Conservation (phyloP, 1,139 yeast genomes). For the Taiozyma onychis region DNA sequence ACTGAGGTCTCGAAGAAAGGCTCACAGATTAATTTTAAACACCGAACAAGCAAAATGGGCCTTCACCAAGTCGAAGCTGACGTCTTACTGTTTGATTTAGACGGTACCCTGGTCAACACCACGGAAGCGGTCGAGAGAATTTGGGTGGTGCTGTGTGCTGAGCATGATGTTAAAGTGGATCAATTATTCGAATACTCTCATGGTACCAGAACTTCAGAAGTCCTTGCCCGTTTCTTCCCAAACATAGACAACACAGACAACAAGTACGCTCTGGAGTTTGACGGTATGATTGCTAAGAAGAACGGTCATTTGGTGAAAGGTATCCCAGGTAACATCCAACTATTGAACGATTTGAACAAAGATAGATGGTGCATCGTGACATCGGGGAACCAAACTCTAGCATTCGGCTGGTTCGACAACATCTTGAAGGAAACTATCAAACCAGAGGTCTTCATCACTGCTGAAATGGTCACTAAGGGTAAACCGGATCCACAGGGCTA, state of each 20-base stretch:
- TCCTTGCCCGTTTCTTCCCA: slow-evolving; percentile 69
- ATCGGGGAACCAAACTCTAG: slow-evolving; percentile 73
- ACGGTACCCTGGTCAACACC: slow-evolving; percentile 80
- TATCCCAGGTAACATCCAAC: slow-evolving; percentile 66
- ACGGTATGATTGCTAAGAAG: slow-evolving; percentile 60
- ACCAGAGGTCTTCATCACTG: slow-evolving; percentile 74
- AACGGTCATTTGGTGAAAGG: slow-evolving; percentile 68
- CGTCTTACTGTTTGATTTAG: slow-evolving; percentile 61
- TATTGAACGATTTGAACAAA: slow-evolving; percentile 47
- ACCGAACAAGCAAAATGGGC: slow-evolving; percentile 12
- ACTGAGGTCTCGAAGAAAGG: too few relatives aligned
- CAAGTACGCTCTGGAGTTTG: slow-evolving; percentile 57
- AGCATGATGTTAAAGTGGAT: slow-evolving; percentile 67
- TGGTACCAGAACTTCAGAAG: slow-evolving; percentile 80
- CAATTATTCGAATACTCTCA: slow-evolving; percentile 70
- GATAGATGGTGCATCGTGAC: slow-evolving; percentile 64
- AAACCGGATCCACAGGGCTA: slow-evolving; percentile 86
- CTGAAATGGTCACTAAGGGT: slow-evolving; percentile 70
- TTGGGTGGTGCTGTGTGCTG: slow-evolving; percentile 70
- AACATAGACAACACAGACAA: slow-evolving; percentile 63
- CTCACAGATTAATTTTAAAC: too few relatives aligned
- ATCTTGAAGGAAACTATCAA: slow-evolving; percentile 45
- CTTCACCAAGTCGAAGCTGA: slow-evolving; percentile 14
- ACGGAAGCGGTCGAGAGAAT: slow-evolving; percentile 78
- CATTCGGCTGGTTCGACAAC: slow-evolving; percentile 66